Percentiles rank a stretch among this genome's conserved stretches.
These are phyloP conservation scores for Babesia bigemina DNA, from an alignment of 169 alveolate species.

Conservation along the genomic window DNA sequence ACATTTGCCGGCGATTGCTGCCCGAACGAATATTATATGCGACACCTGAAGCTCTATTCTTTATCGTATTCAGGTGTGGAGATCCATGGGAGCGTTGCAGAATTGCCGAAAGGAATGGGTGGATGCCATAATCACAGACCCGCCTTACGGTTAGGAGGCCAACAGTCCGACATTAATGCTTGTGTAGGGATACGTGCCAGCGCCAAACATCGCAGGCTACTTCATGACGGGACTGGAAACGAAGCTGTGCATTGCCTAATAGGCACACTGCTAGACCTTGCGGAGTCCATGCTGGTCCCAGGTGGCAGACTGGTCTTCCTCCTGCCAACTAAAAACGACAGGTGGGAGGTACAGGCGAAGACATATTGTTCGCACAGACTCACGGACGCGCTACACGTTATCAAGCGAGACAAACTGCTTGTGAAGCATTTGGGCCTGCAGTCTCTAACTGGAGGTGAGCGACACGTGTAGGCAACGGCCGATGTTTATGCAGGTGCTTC, in stretches of 20 bases:
- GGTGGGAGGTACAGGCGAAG: background rate
- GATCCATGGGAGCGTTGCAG: background rate
- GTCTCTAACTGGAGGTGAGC: slow-evolving; percentile 49
- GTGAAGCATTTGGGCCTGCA: slow-evolving; percentile 55
- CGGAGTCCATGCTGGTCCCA: slow-evolving; percentile 72
- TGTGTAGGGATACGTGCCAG: slow-evolving; percentile 57
- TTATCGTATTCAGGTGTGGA: slow-evolving; percentile 7
- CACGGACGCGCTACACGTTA: slow-evolving; percentile 11
- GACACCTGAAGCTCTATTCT: background rate
- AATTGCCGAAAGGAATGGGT: slow-evolving; percentile 73
- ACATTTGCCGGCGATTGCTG: too few relatives aligned
- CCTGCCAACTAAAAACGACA: slow-evolving; percentile 72
- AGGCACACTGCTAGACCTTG: slow-evolving; percentile 55
- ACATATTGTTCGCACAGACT: background rate
- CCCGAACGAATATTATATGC: background rate
- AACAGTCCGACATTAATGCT: too few relatives aligned
- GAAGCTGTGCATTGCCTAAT: slow-evolving; percentile 46
- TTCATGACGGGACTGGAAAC: slow-evolving; percentile 12
- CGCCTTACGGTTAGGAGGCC: slow-evolving; percentile 92
- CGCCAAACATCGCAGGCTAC: slow-evolving; percentile 32
- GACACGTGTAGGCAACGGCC: too few relatives aligned
- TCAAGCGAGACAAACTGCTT: slow-evolving; percentile 12
- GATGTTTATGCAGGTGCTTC: slow-evolving; percentile 30
- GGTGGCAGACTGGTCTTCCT: slow-evolving; percentile 82
- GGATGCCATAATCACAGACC: slow-evolving; percentile 96